Conservation (phyloP, 257 asterid genomes). For the Plantago elongata region DNA sequence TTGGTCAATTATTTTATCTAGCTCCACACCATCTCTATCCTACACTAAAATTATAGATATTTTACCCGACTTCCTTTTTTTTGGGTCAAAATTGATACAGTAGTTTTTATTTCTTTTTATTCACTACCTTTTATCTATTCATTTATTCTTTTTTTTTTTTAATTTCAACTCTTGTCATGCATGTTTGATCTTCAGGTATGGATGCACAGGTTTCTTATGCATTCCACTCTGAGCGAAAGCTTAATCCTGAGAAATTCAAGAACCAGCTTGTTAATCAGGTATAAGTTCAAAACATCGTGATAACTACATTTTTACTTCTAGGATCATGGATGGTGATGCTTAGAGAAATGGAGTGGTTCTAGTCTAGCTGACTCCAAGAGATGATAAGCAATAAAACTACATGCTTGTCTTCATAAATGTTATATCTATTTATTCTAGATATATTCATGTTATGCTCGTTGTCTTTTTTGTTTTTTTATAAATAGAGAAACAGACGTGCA, state of each 20-base stretch:
- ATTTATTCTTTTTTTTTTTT: background rate
- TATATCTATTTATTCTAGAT: too few species aligned
- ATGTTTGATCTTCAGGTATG: slow-evolving; percentile 57
- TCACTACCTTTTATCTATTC: background rate
- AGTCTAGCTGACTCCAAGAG: too few species aligned
- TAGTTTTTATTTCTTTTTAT: background rate
- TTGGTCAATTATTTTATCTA: too few species aligned
- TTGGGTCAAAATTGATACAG: background rate
- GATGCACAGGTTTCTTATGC: slow-evolving; percentile 96
- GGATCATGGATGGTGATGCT: too few species aligned
- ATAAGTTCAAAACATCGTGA: background rate
- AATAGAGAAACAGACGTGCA: too few species aligned
- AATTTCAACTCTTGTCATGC: background rate
- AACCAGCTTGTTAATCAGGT: slow-evolving; percentile 92
- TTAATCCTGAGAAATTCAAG: slow-evolving; percentile 86
- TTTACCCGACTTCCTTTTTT: background rate
- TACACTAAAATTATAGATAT: background rate
- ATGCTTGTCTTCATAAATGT: too few species aligned
- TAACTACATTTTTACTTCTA: background rate
- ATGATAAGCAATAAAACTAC: too few species aligned
- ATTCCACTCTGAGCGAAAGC: slow-evolving; percentile 81
- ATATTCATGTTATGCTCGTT: too few species aligned
- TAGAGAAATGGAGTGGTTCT: too few species aligned
- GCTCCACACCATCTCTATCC: background rate
- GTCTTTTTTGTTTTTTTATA: too few species aligned